phyloP scores from a whole-genome alignment of 345 rosid genomes.

The Euphorbia lathyris region DNA sequence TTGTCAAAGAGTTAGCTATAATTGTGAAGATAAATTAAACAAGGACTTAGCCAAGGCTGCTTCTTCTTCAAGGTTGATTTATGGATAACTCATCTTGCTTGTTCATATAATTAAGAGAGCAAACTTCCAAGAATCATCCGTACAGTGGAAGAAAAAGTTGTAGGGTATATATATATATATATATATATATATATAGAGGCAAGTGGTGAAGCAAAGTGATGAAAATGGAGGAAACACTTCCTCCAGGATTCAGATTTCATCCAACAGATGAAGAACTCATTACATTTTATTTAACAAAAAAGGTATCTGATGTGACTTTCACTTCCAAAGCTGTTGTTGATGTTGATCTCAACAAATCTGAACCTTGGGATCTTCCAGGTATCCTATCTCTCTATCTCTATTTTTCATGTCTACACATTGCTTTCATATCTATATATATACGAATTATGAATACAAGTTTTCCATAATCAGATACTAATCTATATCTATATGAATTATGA shows the following conservation, averaged over 20 bases:
- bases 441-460: too few relatives aligned
- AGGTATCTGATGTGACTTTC: constrained; percentile 63
- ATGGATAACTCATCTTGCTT: constrained; percentile 13
- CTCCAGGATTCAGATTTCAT: constrained; percentile 98
- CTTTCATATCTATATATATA: too few relatives aligned
- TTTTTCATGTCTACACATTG: too few relatives aligned
- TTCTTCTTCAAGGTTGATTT: constrained; percentile 49
- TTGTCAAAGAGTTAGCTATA: constrained; percentile 93
- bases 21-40: constrained; percentile 40
- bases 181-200: background rate
- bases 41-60: constrained; percentile 30
- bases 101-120: background rate
- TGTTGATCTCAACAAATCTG: constrained; percentile 95
- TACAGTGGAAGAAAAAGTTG: too few relatives aligned
- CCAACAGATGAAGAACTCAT: constrained; percentile 98
- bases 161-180: background rate
- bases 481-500: too few relatives aligned
- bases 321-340: constrained; percentile 79
- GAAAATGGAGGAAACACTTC: constrained; percentile 73
- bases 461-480: too few relatives aligned
- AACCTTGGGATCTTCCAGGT: constrained; percentile 99
- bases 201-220: background rate
- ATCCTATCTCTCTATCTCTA: background rate
- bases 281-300: constrained; percentile 60
- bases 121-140: background rate